phyloP scores from a whole-genome alignment of 2,329 filamentous ascomycete genomes.

The Sporothrix mexicana region DNA sequence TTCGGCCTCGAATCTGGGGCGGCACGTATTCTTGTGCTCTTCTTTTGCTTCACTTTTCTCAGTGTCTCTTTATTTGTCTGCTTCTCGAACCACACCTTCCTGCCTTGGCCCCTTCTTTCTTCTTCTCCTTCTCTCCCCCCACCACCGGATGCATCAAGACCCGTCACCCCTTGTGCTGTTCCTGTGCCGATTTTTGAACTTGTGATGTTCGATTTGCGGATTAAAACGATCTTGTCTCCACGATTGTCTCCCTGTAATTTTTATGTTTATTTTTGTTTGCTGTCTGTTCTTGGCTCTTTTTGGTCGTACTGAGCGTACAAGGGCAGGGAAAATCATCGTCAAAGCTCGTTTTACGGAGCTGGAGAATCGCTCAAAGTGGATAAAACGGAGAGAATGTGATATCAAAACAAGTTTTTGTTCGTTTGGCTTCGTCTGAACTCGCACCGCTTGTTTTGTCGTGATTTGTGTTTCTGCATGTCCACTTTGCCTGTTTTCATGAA shows the following conservation, averaged over 20 bases:
- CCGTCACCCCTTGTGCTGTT: background rate
- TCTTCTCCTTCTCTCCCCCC: background rate
- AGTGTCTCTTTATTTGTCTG: background rate
- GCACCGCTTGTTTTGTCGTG: background rate
- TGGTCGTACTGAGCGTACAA: background rate
- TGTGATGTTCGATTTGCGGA: conserved; percentile 20
- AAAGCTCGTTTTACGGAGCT: conserved; percentile 3
- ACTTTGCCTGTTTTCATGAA: background rate
- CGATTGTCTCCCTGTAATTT: background rate
- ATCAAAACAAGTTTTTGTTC: conserved; percentile 2
- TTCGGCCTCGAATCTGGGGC: background rate
- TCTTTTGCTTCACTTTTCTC: too few species aligned
- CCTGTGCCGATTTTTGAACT: conserved; percentile 17
- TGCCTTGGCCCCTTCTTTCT: background rate
- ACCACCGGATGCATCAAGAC: background rate
- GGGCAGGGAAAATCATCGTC: background rate
- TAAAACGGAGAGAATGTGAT: background rate
- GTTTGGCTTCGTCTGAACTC: conserved; percentile 24
- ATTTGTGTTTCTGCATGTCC: background rate
- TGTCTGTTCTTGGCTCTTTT: background rate
- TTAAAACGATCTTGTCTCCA: background rate
- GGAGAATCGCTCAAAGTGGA: background rate
- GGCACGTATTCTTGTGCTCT: background rate
- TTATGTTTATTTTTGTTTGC: background rate
- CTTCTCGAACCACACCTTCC: conserved; percentile 1